phyloP scores from a whole-genome alignment of 495 filamentous ascomycete genomes.

The Daldinia bambusicola region DNA sequence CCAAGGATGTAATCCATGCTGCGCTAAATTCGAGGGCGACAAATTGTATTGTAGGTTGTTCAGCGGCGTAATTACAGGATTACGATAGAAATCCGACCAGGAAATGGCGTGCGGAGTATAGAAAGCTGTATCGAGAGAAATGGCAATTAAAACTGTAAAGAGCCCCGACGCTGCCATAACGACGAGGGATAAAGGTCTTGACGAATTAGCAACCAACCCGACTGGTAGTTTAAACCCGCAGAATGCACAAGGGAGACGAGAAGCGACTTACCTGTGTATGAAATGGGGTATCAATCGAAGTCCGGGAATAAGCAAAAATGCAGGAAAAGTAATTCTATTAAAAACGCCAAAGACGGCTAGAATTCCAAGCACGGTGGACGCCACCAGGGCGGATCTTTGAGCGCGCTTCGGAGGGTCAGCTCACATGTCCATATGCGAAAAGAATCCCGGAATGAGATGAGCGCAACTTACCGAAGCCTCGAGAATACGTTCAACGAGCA shows the following conservation, averaged over 20 bases:
- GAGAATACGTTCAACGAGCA: conserved; percentile 85
- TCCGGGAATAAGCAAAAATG: conserved; percentile 83
- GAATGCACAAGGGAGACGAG: background rate
- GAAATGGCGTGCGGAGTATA: conserved; percentile 70
- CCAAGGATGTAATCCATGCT: conserved; percentile 90
- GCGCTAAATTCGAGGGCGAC: conserved; percentile 76
- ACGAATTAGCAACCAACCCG: conserved; percentile 5
- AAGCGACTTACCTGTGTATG: conserved; percentile 71
- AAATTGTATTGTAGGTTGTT: conserved; percentile 95
- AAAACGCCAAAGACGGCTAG: conserved; percentile 87
- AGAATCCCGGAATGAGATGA: too few species aligned
- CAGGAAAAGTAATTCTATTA: conserved; percentile 96
- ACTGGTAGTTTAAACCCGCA: background rate
- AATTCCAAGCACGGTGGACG: conserved; percentile 79
- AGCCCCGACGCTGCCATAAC: conserved; percentile 68
- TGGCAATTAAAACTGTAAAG: conserved; percentile 72
- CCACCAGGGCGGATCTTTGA: conserved; percentile 77
- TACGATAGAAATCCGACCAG: conserved; percentile 62
- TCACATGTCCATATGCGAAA: background rate
- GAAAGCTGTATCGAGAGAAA: conserved; percentile 84
- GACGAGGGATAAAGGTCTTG: conserved; percentile 74
- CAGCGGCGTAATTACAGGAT: conserved; percentile 84
- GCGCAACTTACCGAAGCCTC: conserved; percentile 71
- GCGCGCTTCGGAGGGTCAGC: conserved; percentile 47
- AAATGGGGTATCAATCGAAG: conserved; percentile 87